Base-by-base conservation (phyloP, 805 yeast species). In the Saturnispora silvae region DNA sequence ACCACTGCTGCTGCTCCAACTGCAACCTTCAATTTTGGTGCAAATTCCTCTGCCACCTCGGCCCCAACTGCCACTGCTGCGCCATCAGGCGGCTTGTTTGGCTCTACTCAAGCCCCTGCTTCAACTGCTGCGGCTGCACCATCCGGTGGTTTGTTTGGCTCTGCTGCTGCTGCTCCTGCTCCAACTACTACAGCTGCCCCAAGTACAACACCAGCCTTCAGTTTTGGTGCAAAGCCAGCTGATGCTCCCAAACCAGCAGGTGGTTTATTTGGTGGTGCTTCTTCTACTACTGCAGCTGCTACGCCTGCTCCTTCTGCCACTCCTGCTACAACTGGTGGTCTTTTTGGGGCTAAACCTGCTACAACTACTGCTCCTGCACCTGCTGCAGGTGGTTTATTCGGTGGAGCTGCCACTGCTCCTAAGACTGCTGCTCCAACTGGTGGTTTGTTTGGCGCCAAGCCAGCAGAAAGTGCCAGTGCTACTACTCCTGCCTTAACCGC, bases 71-170 rank as follows among this genome's bases (percentile, higher is more conserved):
- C 31, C 9, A 8, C 38, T 8, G 23, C 31, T 11, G 20, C 31
- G 6, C 9, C 37, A 6, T 13, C 43, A n/a, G 41, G 43, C 13
- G 29, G 29, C 11, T 31, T 40, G 18, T 40, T 35, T 32, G 40
- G 40, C 19, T 33, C 30, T 14, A 7, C 33, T 16, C 3, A 31
- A 15, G 15, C 40, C 23, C 14, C 39, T 32, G 40, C 42, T 20
- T 19, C 18, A 20, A 22, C 14, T 17, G 32, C 32, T 18, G 26
- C 40, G 20, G 20, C 38, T 18, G 20, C 34, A n/a, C 16, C 40
- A 22, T 33, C 43, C 24, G 34, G 31, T n/a, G 20, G 20, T 1
- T 49, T 51, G 31, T 30, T 32, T 5, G 20, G 33, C 15, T 54
- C 54, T 24, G 41, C 38, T 15, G 27, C 45, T 9, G 19, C 46